Evolutionary conservation across 2,329 filamentous ascomycete species (phyloP).

Genomic region (Penicillium corylophilum): DNA sequence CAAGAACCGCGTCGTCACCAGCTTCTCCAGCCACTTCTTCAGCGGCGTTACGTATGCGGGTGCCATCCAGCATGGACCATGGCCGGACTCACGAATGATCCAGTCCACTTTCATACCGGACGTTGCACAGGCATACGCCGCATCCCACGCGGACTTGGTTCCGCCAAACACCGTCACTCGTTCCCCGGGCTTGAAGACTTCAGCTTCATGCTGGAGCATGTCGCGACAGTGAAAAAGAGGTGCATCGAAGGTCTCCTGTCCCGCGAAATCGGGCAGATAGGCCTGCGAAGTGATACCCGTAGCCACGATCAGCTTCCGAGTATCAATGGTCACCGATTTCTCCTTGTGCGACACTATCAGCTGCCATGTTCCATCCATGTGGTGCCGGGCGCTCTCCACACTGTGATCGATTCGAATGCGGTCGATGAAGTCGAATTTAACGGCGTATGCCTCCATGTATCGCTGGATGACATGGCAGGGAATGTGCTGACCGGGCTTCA

Average conservation of each 20-base stretch:
- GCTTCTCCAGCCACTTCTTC: conserved; percentile 67
- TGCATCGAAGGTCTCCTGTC: conserved; percentile 51
- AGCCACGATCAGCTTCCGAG: conserved; percentile 58
- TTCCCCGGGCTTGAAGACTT: conserved; percentile 33
- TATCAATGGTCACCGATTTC: conserved; percentile 20
- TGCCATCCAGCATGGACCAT: conserved; percentile 43
- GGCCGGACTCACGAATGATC: conserved; percentile 44
- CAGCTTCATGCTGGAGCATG: conserved; percentile 43
- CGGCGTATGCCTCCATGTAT: conserved; percentile 58
- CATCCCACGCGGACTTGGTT: conserved; percentile 65
- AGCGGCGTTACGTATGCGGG: conserved; percentile 61
- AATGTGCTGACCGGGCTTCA: conserved; percentile 57
- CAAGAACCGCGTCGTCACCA: conserved; percentile 65
- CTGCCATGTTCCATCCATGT: conserved; percentile 38
- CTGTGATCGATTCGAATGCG: conserved; percentile 52
- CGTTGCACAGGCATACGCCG: conserved; percentile 58
- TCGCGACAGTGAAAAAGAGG: conserved; percentile 60
- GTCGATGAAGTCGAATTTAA: conserved; percentile 52
- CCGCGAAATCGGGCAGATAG: conserved; percentile 53
- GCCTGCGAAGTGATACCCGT: conserved; percentile 62
- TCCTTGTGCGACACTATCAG: conserved; percentile 23
- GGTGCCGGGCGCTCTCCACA: conserved; percentile 51
- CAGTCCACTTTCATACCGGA: conserved; percentile 50
- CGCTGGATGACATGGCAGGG: conserved; percentile 55
- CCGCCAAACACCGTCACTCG: conserved; percentile 55